Base-by-base conservation (phyloP, 208 protist genomes). In the Leishmania tarentolae region DNA sequence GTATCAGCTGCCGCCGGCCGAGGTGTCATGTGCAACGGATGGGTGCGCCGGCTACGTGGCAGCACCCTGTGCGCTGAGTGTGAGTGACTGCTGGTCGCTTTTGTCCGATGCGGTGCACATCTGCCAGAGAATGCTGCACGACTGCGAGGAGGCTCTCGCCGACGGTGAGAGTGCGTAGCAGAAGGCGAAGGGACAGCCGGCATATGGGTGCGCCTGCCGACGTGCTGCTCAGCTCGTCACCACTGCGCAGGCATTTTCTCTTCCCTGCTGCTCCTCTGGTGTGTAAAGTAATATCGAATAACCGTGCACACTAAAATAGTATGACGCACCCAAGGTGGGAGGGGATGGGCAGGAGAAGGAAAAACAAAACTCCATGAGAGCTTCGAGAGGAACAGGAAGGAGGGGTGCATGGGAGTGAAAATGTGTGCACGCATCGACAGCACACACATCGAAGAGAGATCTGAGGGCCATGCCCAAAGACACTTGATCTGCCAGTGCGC, bases 61-160 rank as follows among this genome's bases (percentile, higher is more conserved):
- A 11, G 72, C 74, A 24, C 59, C 83, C 8, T 72, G 61, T 17
- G 81, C 76, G 77, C 44, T 92, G 44, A 70, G 71, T 21, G 35
- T 81, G 37, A 44, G 0, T 24, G 91, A 94, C 73, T 94, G 87
- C 53, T 76, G 87, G 77, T 75, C 87, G 24, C 75, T 87, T 24
- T 73, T 92, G 66, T 75, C 57, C 4, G 88, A 92, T n/a, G 89
- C 82, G 2, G 85, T 87, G 66, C 83, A 92, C 56, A 59, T 89
- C 47, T 93, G 90, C 42, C 90, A 95, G 75, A 82, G 90, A 9
- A 92, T 93, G 77, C 87, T 94, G 35, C 83, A 91, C 24, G 93
- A 97, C 35, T 95, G 93, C 74, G 88, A 92, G 65, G 88, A 86
- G 71, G 84, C 80, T 17, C 82, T 92, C 17, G 4, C 21, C 57